These are phyloP conservation scores for Xylaria sp. DNA, from an alignment of 2,329 filamentous ascomycete species.

Conservation along the genomic window DNA sequence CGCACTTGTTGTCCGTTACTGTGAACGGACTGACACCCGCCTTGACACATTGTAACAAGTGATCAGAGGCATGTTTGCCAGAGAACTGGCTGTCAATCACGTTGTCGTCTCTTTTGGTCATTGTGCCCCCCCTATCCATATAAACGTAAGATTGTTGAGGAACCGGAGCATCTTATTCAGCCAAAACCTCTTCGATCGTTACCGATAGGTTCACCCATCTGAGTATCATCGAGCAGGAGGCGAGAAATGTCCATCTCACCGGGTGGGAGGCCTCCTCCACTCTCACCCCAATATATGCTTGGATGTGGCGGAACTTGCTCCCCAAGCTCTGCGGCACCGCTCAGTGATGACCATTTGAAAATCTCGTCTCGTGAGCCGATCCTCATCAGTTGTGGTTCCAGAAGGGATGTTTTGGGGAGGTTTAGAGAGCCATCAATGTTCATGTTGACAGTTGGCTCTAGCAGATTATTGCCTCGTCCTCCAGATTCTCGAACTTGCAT, in stretches of 20 bases:
- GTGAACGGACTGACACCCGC: neutral
- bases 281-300: conserved; percentile 53
- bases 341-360: conserved; percentile 49
- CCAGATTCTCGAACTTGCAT: conserved; percentile 52
- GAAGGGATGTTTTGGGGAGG: conserved; percentile 45
- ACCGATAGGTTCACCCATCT: conserved; percentile 35
- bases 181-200: conserved; percentile 40
- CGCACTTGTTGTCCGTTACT: conserved; percentile 4
- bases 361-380: conserved; percentile 55
- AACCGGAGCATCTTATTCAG: conserved; percentile 22
- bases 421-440: conserved; percentile 54
- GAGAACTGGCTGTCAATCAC: neutral
- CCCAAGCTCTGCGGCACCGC: conserved; percentile 37
- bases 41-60: neutral
- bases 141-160: neutral
- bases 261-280: conserved; percentile 44
- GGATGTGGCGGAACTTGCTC: conserved; percentile 46
- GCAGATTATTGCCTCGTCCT: conserved; percentile 47
- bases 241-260: conserved; percentile 69
- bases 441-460: conserved; percentile 60
- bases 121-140: neutral
- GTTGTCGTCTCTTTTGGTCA: neutral
- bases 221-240: conserved; percentile 61
- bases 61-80: neutral
- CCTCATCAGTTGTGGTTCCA: conserved; percentile 49